These are phyloP conservation scores for Jackrogersella minutella DNA, from an alignment of 495 filamentous ascomycete species.

Conservation along the genomic window DNA sequence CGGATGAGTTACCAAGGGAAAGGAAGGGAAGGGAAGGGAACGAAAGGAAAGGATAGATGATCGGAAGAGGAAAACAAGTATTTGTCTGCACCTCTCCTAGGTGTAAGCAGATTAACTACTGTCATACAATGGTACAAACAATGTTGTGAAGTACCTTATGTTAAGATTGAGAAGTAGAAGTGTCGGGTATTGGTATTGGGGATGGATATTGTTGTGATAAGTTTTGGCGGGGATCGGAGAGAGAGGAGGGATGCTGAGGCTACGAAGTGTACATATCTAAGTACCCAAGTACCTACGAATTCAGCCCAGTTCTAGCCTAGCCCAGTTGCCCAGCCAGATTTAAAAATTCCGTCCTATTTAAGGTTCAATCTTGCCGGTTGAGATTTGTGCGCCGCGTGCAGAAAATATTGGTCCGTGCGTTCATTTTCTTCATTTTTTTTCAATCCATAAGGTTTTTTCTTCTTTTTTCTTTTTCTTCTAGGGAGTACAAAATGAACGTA, in stretches of 20 bases:
- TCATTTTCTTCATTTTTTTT: neutral
- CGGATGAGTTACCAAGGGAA: neutral
- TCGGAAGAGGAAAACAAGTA: neutral
- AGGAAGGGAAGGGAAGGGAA: neutral
- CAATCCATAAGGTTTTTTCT: no score
- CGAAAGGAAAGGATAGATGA: neutral
- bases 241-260: conserved; percentile 26
- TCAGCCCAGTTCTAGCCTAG: conserved; percentile 36
- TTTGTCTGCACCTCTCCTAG: neutral
- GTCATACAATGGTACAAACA: conserved; percentile 26
- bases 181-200: neutral
- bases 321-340: neutral
- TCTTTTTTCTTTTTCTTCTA: no score
- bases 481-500: no score
- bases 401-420: conserved; percentile 1
- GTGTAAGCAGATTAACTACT: conserved; percentile 9
- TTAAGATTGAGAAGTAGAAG: conserved; percentile 16
- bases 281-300: neutral
- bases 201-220: conserved; percentile 30
- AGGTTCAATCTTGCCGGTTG: neutral
- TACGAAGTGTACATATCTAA: conserved; percentile 29
- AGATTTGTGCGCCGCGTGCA: neutral
- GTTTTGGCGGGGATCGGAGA: conserved; percentile 32
- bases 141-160: no score
- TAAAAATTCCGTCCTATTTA: conserved; percentile 10